phyloP scores from a whole-genome alignment of 257 asterid species.

The Scutellaria minor region DNA sequence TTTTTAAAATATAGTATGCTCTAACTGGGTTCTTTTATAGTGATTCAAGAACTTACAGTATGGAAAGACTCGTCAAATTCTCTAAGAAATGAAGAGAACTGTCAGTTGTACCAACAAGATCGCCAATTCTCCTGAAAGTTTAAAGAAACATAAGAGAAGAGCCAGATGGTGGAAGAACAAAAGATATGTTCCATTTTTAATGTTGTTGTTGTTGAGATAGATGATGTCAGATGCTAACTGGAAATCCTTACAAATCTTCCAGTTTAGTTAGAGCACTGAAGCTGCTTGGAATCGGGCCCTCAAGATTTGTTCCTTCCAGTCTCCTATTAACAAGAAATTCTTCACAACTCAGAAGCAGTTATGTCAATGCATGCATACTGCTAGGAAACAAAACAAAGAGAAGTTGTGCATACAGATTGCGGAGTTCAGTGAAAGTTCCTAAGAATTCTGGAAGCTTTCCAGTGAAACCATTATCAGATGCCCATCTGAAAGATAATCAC shows the following conservation, averaged over 20 bases:
- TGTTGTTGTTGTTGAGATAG: not conserved
- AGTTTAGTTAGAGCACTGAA: constrained; percentile 57
- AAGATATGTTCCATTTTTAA: not conserved
- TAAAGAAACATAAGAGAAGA: not conserved
- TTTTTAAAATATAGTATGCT: constrained; percentile 1
- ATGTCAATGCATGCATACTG: not conserved
- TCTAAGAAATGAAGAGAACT: constrained; percentile 55
- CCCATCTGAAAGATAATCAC: constrained; percentile 55
- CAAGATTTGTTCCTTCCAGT: constrained; percentile 64
- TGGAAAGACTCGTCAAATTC: constrained; percentile 60
- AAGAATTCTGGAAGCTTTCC: constrained; percentile 69
- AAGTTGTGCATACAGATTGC: constrained; percentile 49
- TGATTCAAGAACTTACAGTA: constrained; percentile 49
- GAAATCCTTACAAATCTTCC: constrained; percentile 54
- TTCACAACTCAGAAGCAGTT: not conserved
- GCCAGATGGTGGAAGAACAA: not conserved
- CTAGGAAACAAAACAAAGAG: constrained; percentile 14
- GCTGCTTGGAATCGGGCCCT: constrained; percentile 66
- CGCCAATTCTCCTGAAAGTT: constrained; percentile 62
- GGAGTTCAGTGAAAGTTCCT: constrained; percentile 49
- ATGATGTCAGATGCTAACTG: not conserved
- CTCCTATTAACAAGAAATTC: constrained; percentile 47
- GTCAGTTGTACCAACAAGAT: constrained; percentile 45
- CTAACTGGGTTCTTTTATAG: not conserved
- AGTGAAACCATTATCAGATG: constrained; percentile 60